Base-by-base conservation (phyloP, 2,329 filamentous ascomycete genomes). In the Diaporthe longicolla region DNA sequence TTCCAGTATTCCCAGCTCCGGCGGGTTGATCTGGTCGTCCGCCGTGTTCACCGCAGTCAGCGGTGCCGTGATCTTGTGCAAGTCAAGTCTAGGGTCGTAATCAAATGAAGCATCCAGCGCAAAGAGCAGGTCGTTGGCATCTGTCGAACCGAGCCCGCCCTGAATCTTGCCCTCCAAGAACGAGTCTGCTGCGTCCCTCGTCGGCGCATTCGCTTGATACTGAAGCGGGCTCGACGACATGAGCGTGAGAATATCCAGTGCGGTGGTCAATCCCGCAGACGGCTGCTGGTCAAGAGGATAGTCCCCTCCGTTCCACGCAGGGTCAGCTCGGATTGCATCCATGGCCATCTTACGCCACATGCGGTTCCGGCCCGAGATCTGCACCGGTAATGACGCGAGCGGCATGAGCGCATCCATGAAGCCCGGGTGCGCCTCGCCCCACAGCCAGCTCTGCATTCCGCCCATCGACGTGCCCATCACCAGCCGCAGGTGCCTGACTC, bases 1-100 rank as follows among this genome's bases (percentile, higher is more conserved):
- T 58, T 79, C 77, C 55, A 80, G 73, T 29, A 80, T 75, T 5
- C 71, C 70, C n/a, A 80, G 72, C 69, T 79, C 79, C 3, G 79
- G 79, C n/a, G 79, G 79, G 48, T 80, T 79, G 37, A 80, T 75
- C 73, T 79, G 75, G 58, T 80, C 79, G 61, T 80, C 78, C 4
- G 78, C 77, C n/a, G 77, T 77, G 76, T 80, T 80, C 48, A 80
- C 70, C 13, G 79, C 79, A 9, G 77, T n/a, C 37, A 80, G 70
- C 21, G 78, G 78, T 13, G 59, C 77, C 8, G 43, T 71, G 75
- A 80, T 80, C 26, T 69, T 65, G 21, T 63, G 43, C 19, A 81
- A 75, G 17, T 74, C 57, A 2, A 77, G 76, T 68, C 72, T 55
- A 4, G 79, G 79, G 71, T 80, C 76, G 58, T 80, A 81, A 35